These are phyloP conservation scores for Marasmius oreades DNA, from an alignment of 1,284 basidiomycete species.

Conservation along the genomic window DNA sequence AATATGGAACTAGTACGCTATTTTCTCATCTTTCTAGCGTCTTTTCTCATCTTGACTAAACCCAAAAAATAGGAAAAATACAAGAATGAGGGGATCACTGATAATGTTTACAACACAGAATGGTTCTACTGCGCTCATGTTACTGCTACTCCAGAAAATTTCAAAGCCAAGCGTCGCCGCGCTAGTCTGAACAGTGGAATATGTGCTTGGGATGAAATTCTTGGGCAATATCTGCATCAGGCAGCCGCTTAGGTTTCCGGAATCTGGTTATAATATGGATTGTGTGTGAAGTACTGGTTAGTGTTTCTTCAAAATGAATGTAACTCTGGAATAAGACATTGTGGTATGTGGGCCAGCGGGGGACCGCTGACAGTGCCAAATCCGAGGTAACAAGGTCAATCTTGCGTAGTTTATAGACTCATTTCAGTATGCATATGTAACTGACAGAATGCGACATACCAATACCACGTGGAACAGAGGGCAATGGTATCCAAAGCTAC, in stretches of 20 bases:
- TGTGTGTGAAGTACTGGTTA: no score
- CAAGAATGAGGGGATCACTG: neutral
- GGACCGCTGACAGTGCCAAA: no score
- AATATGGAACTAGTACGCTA: constrained; percentile 3
- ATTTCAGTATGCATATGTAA: no score
- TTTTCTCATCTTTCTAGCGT: neutral
- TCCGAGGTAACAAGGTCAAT: no score
- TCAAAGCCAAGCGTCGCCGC: neutral
- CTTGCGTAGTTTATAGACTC: no score
- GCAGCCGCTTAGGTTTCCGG: no score
- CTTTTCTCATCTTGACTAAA: neutral
- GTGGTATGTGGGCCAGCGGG: no score
- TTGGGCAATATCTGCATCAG: constrained; percentile 1
- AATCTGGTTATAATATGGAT: no score
- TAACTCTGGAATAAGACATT: no score
- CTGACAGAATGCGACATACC: no score
- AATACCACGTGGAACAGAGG: constrained; percentile 42
- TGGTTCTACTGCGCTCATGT: neutral
- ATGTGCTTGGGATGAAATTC: neutral
- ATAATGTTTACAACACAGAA: neutral
- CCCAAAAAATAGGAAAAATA: neutral
- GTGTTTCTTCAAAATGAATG: no score
- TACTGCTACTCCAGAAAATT: neutral
- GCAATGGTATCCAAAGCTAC: constrained; percentile 47
- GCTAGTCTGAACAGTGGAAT: neutral